phyloP scores from a whole-genome alignment of 768 basidiomycete genomes.

The Phaeotremella fagi region DNA sequence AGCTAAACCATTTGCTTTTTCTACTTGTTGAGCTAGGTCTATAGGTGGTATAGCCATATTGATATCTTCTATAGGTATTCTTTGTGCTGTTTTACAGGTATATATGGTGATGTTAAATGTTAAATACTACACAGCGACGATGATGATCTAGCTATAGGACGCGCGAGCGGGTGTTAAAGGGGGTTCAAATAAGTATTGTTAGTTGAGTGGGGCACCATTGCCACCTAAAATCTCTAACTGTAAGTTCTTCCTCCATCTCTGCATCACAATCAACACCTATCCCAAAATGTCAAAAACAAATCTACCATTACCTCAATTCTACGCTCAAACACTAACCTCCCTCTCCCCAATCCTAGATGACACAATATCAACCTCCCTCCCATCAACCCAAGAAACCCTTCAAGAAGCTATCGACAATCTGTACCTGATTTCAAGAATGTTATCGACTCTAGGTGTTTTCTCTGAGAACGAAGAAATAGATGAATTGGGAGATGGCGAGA shows the following conservation, averaged over 20 bases:
- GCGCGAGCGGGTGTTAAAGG: neutral
- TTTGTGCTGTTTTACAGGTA: no score
- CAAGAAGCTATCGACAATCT: slow-evolving; percentile 29
- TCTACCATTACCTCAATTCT: slow-evolving; percentile 42
- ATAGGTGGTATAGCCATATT: slow-evolving; percentile 15
- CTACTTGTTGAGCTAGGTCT: slow-evolving; percentile 44
- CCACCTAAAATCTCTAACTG: neutral
- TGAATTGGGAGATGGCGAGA: slow-evolving; percentile 43
- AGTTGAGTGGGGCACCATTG: neutral
- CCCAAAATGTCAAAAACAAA: slow-evolving; percentile 8
- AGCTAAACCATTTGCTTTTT: slow-evolving; percentile 57
- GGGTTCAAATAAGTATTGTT: neutral
- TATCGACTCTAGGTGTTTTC: slow-evolving; percentile 45
- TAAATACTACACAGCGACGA: neutral
- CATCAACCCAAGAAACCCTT: slow-evolving; percentile 27
- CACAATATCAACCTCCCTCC: slow-evolving; percentile 28
- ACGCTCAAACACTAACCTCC: slow-evolving; percentile 29
- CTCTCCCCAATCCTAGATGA: slow-evolving; percentile 43
- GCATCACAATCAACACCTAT: neutral
- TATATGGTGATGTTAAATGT: neutral
- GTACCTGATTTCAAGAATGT: slow-evolving; percentile 38
- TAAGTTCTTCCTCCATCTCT: neutral
- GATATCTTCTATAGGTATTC: no score
- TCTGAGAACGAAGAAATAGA: slow-evolving; percentile 47
- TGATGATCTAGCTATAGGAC: neutral